Evolutionary conservation across 2,329 filamentous ascomycete genomes (phyloP).

Genomic region (Ceratocystiopsis brevicomis): DNA sequence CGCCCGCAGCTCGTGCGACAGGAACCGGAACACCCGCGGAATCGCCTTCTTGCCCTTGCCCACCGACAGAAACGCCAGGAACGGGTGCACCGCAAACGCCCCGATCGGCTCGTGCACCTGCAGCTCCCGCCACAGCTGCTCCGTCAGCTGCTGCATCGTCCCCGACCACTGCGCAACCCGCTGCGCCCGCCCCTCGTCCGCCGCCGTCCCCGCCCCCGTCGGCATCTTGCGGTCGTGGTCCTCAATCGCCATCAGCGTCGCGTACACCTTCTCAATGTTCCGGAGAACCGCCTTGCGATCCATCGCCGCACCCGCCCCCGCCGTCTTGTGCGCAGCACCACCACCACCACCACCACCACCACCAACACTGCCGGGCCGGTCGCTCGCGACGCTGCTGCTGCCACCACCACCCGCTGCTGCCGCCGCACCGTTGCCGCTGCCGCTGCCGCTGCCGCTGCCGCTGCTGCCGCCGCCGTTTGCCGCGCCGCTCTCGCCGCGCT

Average conservation of each 20-base stretch:
- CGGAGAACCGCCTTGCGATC: conserved; percentile 69
- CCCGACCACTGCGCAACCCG: conserved; percentile 65
- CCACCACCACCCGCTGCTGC: background rate
- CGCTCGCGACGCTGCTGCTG: background rate
- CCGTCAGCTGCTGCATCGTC: conserved; percentile 50
- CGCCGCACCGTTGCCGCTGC: background rate
- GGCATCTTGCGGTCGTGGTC: conserved; percentile 75
- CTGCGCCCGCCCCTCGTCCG: conserved; percentile 50
- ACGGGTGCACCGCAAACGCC: conserved; percentile 62
- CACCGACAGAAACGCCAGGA: conserved; percentile 88
- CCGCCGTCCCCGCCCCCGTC: conserved; percentile 32
- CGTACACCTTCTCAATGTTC: conserved; percentile 79
- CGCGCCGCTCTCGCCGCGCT: conserved; percentile 37
- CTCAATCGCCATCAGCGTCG: conserved; percentile 79
- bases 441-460: background rate
- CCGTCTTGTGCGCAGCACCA: background rate
- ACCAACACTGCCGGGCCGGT: background rate
- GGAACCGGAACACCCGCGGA: conserved; percentile 82
- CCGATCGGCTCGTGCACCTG: conserved; percentile 89
- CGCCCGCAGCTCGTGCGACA: conserved; percentile 79
- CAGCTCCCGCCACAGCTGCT: conserved; percentile 64
- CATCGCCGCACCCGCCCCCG: conserved; percentile 30
- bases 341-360: background rate
- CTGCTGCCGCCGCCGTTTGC: too few species aligned
- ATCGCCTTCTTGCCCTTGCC: conserved; percentile 94